Percentiles rank a stretch among this genome's conserved stretches.
phyloP scores from a whole-genome alignment of 192 early-diverging fungal genomes.

The Powellomyces hirtus region DNA sequence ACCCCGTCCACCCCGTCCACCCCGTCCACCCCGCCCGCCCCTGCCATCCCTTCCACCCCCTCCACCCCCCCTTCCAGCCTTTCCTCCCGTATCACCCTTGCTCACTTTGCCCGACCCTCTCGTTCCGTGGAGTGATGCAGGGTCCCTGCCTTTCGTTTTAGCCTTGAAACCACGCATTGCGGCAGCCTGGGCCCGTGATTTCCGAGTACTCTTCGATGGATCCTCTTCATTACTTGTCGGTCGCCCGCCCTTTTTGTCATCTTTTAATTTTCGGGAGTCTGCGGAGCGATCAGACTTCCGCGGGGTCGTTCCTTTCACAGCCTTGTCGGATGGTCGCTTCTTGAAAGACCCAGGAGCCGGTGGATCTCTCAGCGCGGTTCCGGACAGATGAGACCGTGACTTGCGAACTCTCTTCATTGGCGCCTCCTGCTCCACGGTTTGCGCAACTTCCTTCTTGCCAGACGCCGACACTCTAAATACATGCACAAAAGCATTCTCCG shows the following conservation, averaged over 20 bases:
- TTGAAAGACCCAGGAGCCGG: background rate
- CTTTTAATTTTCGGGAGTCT: background rate
- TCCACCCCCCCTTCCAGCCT: background rate
- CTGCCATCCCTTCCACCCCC: background rate
- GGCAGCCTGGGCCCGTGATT: background rate
- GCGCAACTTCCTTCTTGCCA: background rate
- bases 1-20: background rate
- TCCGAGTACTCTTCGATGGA: background rate
- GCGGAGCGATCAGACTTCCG: background rate
- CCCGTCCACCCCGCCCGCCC: background rate
- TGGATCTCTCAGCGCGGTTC: background rate
- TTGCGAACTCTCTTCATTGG: background rate
- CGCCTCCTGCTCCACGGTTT: background rate
- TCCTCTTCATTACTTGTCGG: background rate
- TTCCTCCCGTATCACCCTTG: background rate
- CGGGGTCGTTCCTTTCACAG: background rate
- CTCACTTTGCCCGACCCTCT: background rate
- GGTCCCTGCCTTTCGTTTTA: background rate
- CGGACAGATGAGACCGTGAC: background rate
- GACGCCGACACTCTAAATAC: slow-evolving; percentile 15
- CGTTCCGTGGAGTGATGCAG: background rate
- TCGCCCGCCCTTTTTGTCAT: background rate
- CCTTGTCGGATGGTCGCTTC: background rate
- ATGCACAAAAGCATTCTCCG: slow-evolving; percentile 39
- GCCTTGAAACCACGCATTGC: background rate